Percentiles rank a stretch among this genome's conserved stretches.
These are phyloP conservation scores for Gracilaria domingensis DNA, from an alignment of 23 red algal genomes.

Conservation along the genomic window DNA sequence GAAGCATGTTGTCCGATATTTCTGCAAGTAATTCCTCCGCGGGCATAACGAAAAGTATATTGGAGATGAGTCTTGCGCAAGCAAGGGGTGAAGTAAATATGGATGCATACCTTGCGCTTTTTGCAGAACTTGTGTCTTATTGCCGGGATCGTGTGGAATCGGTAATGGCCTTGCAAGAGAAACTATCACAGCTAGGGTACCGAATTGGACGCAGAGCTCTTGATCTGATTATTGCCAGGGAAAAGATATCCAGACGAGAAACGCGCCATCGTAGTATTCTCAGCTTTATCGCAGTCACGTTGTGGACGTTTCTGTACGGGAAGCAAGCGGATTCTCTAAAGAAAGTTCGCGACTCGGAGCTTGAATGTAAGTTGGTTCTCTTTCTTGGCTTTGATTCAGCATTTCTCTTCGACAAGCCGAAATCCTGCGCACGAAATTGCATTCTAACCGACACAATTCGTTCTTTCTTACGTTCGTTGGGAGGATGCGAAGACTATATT, in stretches of 20 bases:
- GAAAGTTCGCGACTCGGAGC: slow-evolving; percentile 92
- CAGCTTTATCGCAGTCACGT: slow-evolving; percentile 64
- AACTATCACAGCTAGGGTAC: slow-evolving; percentile 78
- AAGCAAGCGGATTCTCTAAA: slow-evolving; percentile 90
- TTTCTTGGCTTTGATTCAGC: neutral
- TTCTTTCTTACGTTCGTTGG: neutral
- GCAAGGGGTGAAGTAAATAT: slow-evolving; percentile 61
- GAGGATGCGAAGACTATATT: slow-evolving; percentile 75
- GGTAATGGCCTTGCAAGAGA: slow-evolving; percentile 83
- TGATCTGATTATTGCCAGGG: slow-evolving; percentile 73
- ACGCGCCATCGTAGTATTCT: slow-evolving; percentile 74
- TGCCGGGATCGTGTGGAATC: slow-evolving; percentile 86
- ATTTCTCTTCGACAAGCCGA: neutral
- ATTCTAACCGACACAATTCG: neutral
- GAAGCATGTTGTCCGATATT: slow-evolving; percentile 47
- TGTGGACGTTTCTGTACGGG: slow-evolving; percentile 93
- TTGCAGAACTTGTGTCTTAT: slow-evolving; percentile 89
- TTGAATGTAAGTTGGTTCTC: slow-evolving; percentile 74
- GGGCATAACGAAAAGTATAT: slow-evolving; percentile 28
- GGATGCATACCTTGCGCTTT: slow-evolving; percentile 81
- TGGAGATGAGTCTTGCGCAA: slow-evolving; percentile 54
- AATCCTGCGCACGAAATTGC: neutral
- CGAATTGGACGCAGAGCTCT: slow-evolving; percentile 79
- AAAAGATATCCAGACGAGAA: slow-evolving; percentile 60
- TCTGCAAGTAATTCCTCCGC: slow-evolving; percentile 19